Base-by-base conservation (phyloP, 768 basidiomycete genomes). In the Galerina sulciceps region DNA sequence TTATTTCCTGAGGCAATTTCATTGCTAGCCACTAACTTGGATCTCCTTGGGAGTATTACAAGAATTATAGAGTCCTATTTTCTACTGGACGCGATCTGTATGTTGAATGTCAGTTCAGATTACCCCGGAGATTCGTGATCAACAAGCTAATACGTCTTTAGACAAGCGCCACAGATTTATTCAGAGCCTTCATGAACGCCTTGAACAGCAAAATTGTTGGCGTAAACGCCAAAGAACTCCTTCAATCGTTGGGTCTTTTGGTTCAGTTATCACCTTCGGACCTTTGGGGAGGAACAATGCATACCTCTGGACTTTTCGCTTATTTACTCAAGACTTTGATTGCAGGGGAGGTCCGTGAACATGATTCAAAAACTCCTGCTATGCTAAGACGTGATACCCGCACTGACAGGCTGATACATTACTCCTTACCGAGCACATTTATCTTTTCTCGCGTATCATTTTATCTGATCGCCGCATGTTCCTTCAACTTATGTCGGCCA, bases 31-130 rank as follows among this genome's bases (percentile, higher is more conserved):
- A 76, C 75, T 26, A 93, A 94, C 61, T 73, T 93, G 43, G 93
- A 95, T 63, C 71, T 93, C 18, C 75, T 94, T 17, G 90, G 90
- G 13, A 86, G 80, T 53, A 80, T 87, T 23, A 84, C 84, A 15
- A 76, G 74, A 56, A 84, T 95, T 55, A 64, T 93, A 20, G 90
- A 93, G 68, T 87, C 89, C 5, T 96, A 94, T 69, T 75, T 92
- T 58, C 70, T 96, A n/a, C 77, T 92, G 15, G 89, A 92, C 71
- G 84, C 85, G 0, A 58, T 73, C 15, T 66, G 74, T 10, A 78
- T 95, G 57, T 70, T 94, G 46, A 83, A 87, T 77, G 93, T 91
- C 60, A 56, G 76, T 11, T 31, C 26, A 31, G 26, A 8, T 31
- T 31, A 8, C 26, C 26, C 26, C 8, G 26, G 8, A 31, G 26